Conservation (phyloP, 148 eudicot genomes). For the Tetragonia tetragonoides region DNA sequence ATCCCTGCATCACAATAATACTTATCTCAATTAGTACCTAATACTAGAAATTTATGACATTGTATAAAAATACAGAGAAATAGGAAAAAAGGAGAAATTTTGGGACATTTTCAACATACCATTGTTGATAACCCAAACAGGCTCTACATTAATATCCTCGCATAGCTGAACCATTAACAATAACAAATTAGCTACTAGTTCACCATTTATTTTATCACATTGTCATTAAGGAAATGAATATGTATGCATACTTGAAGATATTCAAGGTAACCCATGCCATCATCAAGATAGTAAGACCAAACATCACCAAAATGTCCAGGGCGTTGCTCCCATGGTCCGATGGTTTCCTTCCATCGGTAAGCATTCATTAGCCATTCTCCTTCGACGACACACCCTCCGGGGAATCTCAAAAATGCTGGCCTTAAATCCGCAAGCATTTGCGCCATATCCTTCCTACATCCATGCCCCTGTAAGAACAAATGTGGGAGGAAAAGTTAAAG, state of each 20-base stretch:
- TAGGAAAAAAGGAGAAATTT: not conserved
- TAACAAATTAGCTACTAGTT: not conserved
- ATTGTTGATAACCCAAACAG: conserved; percentile 81
- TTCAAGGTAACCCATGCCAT: conserved; percentile 68
- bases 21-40: not conserved
- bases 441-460: conserved; percentile 69
- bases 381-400: conserved; percentile 84
- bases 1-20: conserved; percentile 39
- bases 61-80: not conserved
- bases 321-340: conserved; percentile 81
- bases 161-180: conserved; percentile 50
- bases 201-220: no score
- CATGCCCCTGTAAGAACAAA: conserved; percentile 58
- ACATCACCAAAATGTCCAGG: conserved; percentile 75
- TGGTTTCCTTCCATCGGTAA: conserved; percentile 77
- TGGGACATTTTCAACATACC: conserved; percentile 34
- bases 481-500: no score
- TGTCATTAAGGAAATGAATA: not conserved
- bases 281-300: conserved; percentile 75
- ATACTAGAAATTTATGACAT: not conserved
- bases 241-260: conserved; percentile 45
- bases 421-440: conserved; percentile 60
- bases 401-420: conserved; percentile 88
- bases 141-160: conserved; percentile 74
- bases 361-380: conserved; percentile 60